These are phyloP conservation scores for Pseudogymnoascus sp. DNA, from an alignment of 2,329 filamentous ascomycete species.

Conservation along the genomic window DNA sequence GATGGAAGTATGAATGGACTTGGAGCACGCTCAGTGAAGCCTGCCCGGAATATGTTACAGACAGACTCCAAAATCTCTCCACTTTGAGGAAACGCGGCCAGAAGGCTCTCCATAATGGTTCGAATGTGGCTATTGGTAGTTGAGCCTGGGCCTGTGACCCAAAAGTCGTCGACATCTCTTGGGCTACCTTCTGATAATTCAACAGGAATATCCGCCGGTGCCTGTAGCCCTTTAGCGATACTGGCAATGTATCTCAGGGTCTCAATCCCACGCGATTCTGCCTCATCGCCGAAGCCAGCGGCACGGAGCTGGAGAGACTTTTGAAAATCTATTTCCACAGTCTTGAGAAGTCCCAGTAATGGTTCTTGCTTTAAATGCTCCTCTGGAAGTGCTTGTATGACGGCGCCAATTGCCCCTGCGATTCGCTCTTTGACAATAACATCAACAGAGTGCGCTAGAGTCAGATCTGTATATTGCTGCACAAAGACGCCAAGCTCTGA, in stretches of 20 bases:
- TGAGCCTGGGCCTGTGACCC: conserved; percentile 41
- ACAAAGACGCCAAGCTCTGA: conserved; percentile 62
- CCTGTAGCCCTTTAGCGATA: conserved; percentile 67
- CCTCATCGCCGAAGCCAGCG: conserved; percentile 23
- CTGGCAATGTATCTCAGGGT: conserved; percentile 61
- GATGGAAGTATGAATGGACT: conserved; percentile 73
- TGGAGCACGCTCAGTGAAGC: conserved; percentile 66
- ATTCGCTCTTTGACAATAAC: conserved; percentile 62
- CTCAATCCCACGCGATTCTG: conserved; percentile 32
- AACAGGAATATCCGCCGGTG: conserved; percentile 57
- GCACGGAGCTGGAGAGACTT: conserved; percentile 26
- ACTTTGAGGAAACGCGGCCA: conserved; percentile 48
- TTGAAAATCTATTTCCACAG: conserved; percentile 57
- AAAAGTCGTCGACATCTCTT: conserved; percentile 35
- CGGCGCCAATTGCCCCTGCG: conserved; percentile 64
- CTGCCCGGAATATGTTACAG: conserved; percentile 64
- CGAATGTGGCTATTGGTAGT: conserved; percentile 45
- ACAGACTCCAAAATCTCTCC: conserved; percentile 65
- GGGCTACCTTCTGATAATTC: conserved; percentile 51
- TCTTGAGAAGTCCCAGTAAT: conserved; percentile 51
- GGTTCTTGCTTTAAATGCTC: conserved; percentile 47
- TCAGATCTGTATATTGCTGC: conserved; percentile 61
- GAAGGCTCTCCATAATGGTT: conserved; percentile 41
- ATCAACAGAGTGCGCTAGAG: conserved; percentile 53
- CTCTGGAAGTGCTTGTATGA: conserved; percentile 64